Base-by-base conservation (phyloP, 192 early-diverging fungal genomes). In the Umbelopsis vinacea region DNA sequence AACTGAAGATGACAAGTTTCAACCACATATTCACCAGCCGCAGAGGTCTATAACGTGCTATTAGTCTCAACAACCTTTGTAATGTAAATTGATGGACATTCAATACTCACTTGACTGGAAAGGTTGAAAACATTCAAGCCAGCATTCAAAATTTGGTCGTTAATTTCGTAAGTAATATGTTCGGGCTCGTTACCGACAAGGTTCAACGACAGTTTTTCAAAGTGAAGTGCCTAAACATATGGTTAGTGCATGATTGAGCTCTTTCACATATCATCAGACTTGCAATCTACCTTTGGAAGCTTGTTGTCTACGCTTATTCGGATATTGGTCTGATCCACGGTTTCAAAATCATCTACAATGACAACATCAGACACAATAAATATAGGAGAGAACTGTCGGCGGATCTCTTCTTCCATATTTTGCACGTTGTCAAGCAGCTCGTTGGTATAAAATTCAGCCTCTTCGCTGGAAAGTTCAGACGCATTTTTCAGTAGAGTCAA, bases 11-110 rank as follows among this genome's bases (percentile, higher is more conserved):
- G 77, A 50, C 85, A 81, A 9, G 75, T 81, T 38, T 87, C 87
- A 17, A 86, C 76, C 2, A 81, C 77, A 76, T 91, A 93, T 35
- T 82, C 85, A 38, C 91, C 91, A 33, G 84, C 85, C 4, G 86
- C 81, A 12, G 87, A 83, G 29, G 78, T 83, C 83, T 88, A 70
- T 60, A 14, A 35, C 11, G 11, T 43, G 40, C 40, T 11, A 1
- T 43, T 43, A 43, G 40, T 43, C 40, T 11, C 11, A 6, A 43
- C 40, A 6, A 43, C 40, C 40, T 43, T 12, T 43, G 5, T 1
- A 43, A 12, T 43, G 6, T 4, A 6, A 43, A 43, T 12, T 11
- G 40, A 6, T 43, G 11, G 5, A 43, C 0, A 12, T 11, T 12
- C 53, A 45, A 26, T 11, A 46, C 68, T 76, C 86, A 86, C 81